A percentile compares a stretch with the other conserved stretches of the same genome.
These are phyloP conservation scores for Tetraselmis striata DNA, from an alignment of 139 green algal species.

Conservation along the genomic window DNA sequence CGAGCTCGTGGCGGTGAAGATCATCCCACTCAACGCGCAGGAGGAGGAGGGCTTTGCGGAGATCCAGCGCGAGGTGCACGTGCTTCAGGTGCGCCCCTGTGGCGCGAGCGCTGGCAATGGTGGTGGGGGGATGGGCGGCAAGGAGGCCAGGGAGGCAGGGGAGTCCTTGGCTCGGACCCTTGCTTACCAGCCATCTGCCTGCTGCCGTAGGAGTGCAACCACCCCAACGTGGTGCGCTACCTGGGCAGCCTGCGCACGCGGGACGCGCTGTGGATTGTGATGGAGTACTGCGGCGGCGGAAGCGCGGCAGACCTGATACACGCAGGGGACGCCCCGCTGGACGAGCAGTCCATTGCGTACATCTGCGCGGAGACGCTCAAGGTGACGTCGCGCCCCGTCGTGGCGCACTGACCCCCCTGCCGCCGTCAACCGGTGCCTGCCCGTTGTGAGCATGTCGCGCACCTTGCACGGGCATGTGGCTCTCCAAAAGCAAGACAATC, in stretches of 20 bases:
- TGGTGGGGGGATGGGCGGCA: no score
- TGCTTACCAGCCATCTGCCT: no score
- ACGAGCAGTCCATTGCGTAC: slow-evolving; percentile 75
- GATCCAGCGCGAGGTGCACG: slow-evolving; percentile 1
- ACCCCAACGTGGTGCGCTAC: slow-evolving; percentile 93
- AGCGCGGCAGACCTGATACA: slow-evolving; percentile 82
- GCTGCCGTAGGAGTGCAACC: slow-evolving; percentile 84
- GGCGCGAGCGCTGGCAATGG: no score
- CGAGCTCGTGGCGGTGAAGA: slow-evolving; percentile 66
- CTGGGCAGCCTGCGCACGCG: slow-evolving; percentile 53
- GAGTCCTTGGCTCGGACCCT: no score
- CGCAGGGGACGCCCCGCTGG: slow-evolving; percentile 36
- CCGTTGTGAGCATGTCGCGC: not conserved
- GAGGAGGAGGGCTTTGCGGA: slow-evolving; percentile 5
- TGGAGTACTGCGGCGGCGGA: slow-evolving; percentile 96
- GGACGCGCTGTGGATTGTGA: slow-evolving; percentile 87
- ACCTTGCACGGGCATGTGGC: not conserved
- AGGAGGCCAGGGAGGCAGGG: no score
- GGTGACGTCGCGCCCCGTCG: no score
- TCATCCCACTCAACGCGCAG: slow-evolving; percentile 2
- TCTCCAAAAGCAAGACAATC: no score
- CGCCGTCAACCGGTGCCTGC: not conserved
- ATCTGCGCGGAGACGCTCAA: slow-evolving; percentile 83
- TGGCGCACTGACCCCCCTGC: not conserved
- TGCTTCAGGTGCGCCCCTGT: slow-evolving; percentile 6